Evolutionary conservation across 352 stramenopile genomes (phyloP), one percentile per base, ranked within the genome.

Genomic region (Globisporangium cederbergense): DNA sequence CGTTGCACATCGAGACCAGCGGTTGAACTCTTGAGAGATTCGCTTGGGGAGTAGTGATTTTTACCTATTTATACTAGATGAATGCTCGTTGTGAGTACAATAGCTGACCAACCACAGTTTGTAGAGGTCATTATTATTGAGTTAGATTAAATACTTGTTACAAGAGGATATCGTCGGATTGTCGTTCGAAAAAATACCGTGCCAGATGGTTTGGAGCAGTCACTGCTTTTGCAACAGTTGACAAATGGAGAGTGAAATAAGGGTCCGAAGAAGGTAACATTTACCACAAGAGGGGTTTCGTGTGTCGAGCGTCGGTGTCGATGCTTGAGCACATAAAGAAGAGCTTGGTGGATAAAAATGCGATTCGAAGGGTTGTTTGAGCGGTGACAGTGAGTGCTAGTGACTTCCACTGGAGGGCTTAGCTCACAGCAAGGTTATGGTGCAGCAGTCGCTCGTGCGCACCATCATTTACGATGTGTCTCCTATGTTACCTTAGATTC

Each of bases 111-210:
- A 2, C 25, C 7, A 7, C 9, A 7, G 4, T 40, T 56, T 56
- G 6, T 1, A 54, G 47, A 38, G 25, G 16, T 54, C 9, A 54
- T 11, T n/a, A 20, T 16, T 52, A 52, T 32, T n/a, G 20, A 53
- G 0, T 3, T 34, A n/a, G 3, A 28, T 7, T 18, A 8, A 10
- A 13, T n/a, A n/a, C 22, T 7, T 42, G 16, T 14, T 38, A 30
- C 11, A 25, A 40, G 32, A 30, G 50, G 16, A 0, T 56, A 16
- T 56, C 28, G 50, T 56, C 50, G 18, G 28, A 14, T 56, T 42
- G 50, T 40, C 22, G 50, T 56, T 56, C 50, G 50, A 56, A 56
- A 55, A 56, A 56, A 40, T 40, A 54, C 11, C 28, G 18, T 25
- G 4, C 50, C 14, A 42, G 25, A 56, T 56, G 28, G 1, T 56